Conservation (phyloP, 768 basidiomycete species). For the Macrocybe gigantea region DNA sequence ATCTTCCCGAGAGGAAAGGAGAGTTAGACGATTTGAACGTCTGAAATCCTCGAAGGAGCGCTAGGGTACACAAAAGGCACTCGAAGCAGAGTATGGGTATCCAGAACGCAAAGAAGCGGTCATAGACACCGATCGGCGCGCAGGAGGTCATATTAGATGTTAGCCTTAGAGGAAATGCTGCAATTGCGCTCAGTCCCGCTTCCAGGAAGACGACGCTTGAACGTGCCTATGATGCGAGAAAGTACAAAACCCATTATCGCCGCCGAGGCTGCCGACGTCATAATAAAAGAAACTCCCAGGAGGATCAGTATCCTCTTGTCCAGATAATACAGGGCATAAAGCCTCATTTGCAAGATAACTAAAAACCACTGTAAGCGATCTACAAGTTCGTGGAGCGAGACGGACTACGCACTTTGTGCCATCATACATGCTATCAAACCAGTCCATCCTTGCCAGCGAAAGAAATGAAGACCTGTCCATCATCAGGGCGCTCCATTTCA, state of each 20-base stretch:
- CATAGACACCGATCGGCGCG: slow-evolving; percentile 28
- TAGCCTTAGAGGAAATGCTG: slow-evolving; percentile 13
- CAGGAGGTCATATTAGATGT: slow-evolving; percentile 32
- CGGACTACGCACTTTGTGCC: slow-evolving; percentile 39
- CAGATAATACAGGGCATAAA: slow-evolving; percentile 56
- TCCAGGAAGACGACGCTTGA: neutral
- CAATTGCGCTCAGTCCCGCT: neutral
- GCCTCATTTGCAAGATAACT: slow-evolving; percentile 58
- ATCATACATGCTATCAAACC: slow-evolving; percentile 48
- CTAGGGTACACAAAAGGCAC: slow-evolving; percentile 43
- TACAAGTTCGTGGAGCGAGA: neutral
- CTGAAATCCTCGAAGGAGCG: slow-evolving; percentile 43
- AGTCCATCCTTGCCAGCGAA: slow-evolving; percentile 59
- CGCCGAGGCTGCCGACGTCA: slow-evolving; percentile 32
- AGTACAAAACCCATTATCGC: slow-evolving; percentile 44
- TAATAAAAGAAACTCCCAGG: slow-evolving; percentile 37
- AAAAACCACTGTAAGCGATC: neutral
- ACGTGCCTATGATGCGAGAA: slow-evolving; percentile 32
- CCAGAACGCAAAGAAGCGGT: slow-evolving; percentile 52
- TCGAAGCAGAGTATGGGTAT: slow-evolving; percentile 54
- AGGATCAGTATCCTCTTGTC: slow-evolving; percentile 43
- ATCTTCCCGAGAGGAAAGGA: slow-evolving; percentile 34
- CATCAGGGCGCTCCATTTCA: neutral
- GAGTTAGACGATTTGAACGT: slow-evolving; percentile 30
- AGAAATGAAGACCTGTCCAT: slow-evolving; percentile 35